Evolutionary conservation across 1,139 yeast genomes (phyloP), one percentile per base, ranked within the genome.

Genomic region (Sugiyamaella xylanicola): DNA sequence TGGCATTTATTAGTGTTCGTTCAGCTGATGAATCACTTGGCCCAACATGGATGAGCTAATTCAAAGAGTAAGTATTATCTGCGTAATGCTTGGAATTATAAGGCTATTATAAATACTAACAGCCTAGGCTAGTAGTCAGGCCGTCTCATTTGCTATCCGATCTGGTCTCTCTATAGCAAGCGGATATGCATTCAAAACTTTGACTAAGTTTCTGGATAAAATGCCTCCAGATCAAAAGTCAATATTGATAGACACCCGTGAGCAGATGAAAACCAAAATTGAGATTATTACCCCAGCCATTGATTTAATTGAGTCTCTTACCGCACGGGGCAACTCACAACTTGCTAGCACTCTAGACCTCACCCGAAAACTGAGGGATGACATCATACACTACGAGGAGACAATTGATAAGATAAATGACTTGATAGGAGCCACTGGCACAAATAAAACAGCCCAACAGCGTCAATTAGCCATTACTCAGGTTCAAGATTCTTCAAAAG

Each of bases 151-250:
- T 72, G 95, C 95, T 9, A 84, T 87, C 42, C 74, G 87, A 56
- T 86, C 93, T 1, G 91, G 95, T 0, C 82, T 87, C 22, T 83
- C 91, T 0, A 65, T 87, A 35, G 95, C 95, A 0, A 83, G 92
- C 0, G 84, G 87, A 0, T 87, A 83, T 71, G 93, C 93, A 17
- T 78, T 87, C 53, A 84, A 82, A 60, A 83, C 88, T 0, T 81
- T 87, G 16, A 71, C 83, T 16, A 79, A 77, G 52, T 79, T 86
- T 59, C 73, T 86, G 51, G 85, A 81, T 39, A 77, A 79, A 57
- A 78, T 86, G 22, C 93, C 95, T 0, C 81, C 76, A 43, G 74
- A 76, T 19, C 86, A 85, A 58, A 78, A 80, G 60, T 66, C 65
- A 2, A 71, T 76, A 35, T 70, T 86, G 35, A 76, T 77, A 51